Percentiles rank a stretch among this genome's conserved stretches.
These are phyloP conservation scores for Aspergillus coremiiformis DNA, from an alignment of 495 filamentous ascomycete genomes.

Conservation along the genomic window DNA sequence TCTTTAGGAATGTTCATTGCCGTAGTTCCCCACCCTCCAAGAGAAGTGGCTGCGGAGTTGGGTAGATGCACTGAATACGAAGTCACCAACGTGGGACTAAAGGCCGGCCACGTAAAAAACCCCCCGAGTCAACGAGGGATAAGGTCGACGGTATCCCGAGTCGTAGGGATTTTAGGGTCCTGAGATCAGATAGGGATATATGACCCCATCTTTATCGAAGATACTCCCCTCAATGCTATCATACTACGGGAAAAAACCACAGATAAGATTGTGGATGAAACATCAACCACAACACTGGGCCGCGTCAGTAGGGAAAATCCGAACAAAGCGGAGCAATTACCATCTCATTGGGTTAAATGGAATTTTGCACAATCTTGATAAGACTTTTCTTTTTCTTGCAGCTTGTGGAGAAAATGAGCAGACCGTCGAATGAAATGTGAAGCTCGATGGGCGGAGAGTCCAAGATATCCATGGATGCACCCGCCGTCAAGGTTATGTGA, in stretches of 20 bases:
- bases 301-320: not conserved
- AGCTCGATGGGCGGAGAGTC: not conserved
- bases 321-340: not conserved
- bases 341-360: not conserved
- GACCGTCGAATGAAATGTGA: slow-evolving; percentile 1
- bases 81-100: not conserved
- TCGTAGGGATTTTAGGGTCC: not conserved
- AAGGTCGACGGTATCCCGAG: not conserved
- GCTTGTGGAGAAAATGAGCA: slow-evolving; percentile 2
- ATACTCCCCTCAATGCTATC: not conserved
- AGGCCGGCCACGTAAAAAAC: too few relatives aligned
- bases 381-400: not conserved
- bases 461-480: slow-evolving; percentile 8
- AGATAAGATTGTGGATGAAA: not conserved
- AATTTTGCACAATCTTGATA: not conserved
- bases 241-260: not conserved
- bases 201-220: too few relatives aligned
- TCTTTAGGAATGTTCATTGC: not conserved
- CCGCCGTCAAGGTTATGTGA: slow-evolving; percentile 6
- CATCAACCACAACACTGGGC: not conserved
- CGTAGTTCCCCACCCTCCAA: not conserved
- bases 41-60: not conserved
- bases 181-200: not conserved
- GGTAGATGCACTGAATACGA: not conserved
- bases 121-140: not conserved